phyloP scores from a whole-genome alignment of 352 stramenopile genomes.

The Thraustochytrium striatum region DNA sequence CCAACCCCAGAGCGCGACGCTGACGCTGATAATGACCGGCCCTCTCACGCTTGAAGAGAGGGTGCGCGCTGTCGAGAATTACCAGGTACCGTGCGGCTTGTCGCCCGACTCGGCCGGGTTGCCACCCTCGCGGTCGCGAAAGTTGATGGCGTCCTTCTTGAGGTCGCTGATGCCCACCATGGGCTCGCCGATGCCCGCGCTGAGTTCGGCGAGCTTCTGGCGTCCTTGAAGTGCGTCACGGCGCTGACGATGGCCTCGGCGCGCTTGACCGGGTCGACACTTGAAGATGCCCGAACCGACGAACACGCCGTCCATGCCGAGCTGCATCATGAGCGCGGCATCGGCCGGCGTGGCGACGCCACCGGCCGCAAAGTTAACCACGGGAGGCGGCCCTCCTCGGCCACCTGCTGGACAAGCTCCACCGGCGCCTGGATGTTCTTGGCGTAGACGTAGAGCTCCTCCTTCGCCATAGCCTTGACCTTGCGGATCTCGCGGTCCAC shows the following conservation, averaged over 20 bases:
- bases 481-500: slow-evolving; percentile 84
- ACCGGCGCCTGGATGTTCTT: slow-evolving; percentile 93
- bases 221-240: slow-evolving; percentile 92
- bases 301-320: slow-evolving; percentile 97
- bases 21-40: no score
- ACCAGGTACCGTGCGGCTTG: slow-evolving; percentile 46
- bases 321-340: slow-evolving; percentile 97
- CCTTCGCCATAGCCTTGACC: slow-evolving; percentile 85
- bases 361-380: slow-evolving; percentile 96
- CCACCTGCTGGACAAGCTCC: slow-evolving; percentile 68
- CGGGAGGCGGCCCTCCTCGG: slow-evolving; percentile 73
- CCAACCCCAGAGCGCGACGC: no score
- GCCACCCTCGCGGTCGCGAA: slow-evolving; percentile 90
- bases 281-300: slow-evolving; percentile 97
- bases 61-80: no score
- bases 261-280: slow-evolving; percentile 83
- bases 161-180: slow-evolving; percentile 97
- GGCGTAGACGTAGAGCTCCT: slow-evolving; percentile 93
- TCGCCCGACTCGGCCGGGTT: neutral
- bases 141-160: slow-evolving; percentile 89
- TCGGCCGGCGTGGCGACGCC: slow-evolving; percentile 95
- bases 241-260: slow-evolving; percentile 93
- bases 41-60: no score
- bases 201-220: slow-evolving; percentile 95
- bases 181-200: slow-evolving; percentile 85